Conservation (phyloP, 2,329 filamentous ascomycete genomes). For the Paraphaeosphaeria sporulosa region DNA sequence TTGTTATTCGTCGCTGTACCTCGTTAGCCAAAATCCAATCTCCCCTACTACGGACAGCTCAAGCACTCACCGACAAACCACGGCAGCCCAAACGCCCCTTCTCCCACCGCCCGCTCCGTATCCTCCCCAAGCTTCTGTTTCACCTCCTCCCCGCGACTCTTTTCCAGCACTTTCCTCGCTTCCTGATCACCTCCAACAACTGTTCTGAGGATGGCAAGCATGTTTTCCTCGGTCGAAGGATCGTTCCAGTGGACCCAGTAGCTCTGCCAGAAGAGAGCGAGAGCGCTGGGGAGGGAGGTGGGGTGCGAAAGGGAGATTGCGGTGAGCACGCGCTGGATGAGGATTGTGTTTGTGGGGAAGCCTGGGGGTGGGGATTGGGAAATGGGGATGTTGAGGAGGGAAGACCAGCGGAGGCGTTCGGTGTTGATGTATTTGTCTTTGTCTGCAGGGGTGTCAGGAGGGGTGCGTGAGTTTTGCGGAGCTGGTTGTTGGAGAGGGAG, state of each 20-base stretch:
- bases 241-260: conserved; percentile 61
- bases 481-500: not conserved
- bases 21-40: conserved; percentile 13
- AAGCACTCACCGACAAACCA: conserved; percentile 58
- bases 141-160: conserved; percentile 48
- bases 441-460: conserved; percentile 51
- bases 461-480: too few relatives aligned
- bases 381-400: conserved; percentile 63
- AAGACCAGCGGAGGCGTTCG: conserved; percentile 64
- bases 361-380: conserved; percentile 52
- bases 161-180: conserved; percentile 53
- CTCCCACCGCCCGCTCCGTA: conserved; percentile 59
- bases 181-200: conserved; percentile 56
- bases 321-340: conserved; percentile 61
- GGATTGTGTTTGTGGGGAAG: conserved; percentile 63
- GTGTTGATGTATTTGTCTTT: conserved; percentile 65
- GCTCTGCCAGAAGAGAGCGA: conserved; percentile 58
- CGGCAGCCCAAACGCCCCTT: conserved; percentile 67
- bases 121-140: conserved; percentile 59
- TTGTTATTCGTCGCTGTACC: conserved; percentile 59
- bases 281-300: conserved; percentile 48
- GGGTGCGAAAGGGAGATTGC: conserved; percentile 56
- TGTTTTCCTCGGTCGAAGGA: conserved; percentile 55
- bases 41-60: not conserved
- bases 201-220: conserved; percentile 53